These are phyloP conservation scores for Corinectria fuckeliana DNA, from an alignment of 2,329 filamentous ascomycete genomes.

Conservation along the genomic window DNA sequence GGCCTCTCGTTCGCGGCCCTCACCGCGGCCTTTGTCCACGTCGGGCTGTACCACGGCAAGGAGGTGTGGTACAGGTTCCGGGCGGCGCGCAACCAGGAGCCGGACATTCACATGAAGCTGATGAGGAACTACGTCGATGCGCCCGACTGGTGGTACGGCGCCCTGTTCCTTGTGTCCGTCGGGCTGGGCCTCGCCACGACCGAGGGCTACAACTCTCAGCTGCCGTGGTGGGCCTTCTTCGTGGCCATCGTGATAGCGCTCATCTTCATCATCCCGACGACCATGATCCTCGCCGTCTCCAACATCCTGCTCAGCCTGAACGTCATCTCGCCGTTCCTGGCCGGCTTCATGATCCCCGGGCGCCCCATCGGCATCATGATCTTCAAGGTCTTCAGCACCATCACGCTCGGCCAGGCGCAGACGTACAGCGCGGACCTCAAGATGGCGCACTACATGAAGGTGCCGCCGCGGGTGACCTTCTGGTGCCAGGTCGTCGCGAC, in stretches of 20 bases:
- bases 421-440: slow-evolving; percentile 57
- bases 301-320: slow-evolving; percentile 48
- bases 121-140: slow-evolving; percentile 45
- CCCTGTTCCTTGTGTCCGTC: slow-evolving; percentile 42
- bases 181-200: slow-evolving; percentile 42
- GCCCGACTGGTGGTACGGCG: slow-evolving; percentile 49
- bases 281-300: slow-evolving; percentile 43
- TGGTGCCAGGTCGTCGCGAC: slow-evolving; percentile 50
- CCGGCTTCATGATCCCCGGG: slow-evolving; percentile 36
- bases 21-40: slow-evolving; percentile 50
- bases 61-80: slow-evolving; percentile 54
- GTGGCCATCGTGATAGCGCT: slow-evolving; percentile 37
- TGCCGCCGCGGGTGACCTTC: slow-evolving; percentile 48
- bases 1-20: slow-evolving; percentile 55
- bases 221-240: slow-evolving; percentile 41
- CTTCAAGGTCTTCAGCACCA: slow-evolving; percentile 37
- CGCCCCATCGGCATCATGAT: slow-evolving; percentile 35
- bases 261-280: slow-evolving; percentile 33
- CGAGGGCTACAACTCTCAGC: slow-evolving; percentile 34
- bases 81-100: slow-evolving; percentile 50
- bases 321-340: slow-evolving; percentile 49
- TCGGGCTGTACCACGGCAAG: slow-evolving; percentile 47
- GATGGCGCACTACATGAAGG: slow-evolving; percentile 57
- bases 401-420: slow-evolving; percentile 48
- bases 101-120: slow-evolving; percentile 46